These are phyloP conservation scores for Thielaviopsis ethacetica DNA, from an alignment of 2,329 filamentous ascomycete species.

Conservation along the genomic window DNA sequence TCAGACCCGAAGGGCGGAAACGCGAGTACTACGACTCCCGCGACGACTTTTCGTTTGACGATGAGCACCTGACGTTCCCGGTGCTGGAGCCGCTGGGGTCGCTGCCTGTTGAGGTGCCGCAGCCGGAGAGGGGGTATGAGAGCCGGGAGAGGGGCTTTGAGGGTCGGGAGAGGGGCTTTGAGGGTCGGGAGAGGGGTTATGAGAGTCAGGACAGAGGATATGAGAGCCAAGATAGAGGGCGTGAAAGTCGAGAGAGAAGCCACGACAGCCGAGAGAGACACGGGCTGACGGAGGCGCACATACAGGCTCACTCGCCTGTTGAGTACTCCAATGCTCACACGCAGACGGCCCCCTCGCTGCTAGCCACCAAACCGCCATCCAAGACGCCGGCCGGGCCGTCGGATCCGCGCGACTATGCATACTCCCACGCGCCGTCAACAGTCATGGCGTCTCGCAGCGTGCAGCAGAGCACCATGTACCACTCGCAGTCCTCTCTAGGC, in stretches of 20 bases:
- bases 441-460: not conserved
- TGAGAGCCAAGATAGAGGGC: not conserved
- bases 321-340: constrained; percentile 8
- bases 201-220: no score
- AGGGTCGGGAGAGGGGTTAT: no score
- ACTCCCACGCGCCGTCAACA: not conserved
- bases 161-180: not conserved
- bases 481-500: constrained; percentile 2
- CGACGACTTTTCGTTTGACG: constrained; percentile 2
- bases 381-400: not conserved
- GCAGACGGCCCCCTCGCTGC: constrained; percentile 8
- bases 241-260: not conserved
- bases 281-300: constrained; percentile 5
- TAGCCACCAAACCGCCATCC: not conserved
- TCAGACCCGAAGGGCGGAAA: not conserved
- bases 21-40: constrained; percentile 3
- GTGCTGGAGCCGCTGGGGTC: not conserved
- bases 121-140: not conserved
- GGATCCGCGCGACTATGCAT: not conserved
- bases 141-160: not conserved
- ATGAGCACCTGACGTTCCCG: not conserved
- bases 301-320: not conserved
- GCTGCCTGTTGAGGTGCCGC: not conserved
- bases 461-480: constrained; percentile 7
- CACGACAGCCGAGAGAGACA: not conserved